Evolutionary conservation across 495 filamentous ascomycete species (phyloP), one percentile per base, ranked within the genome.

Genomic region (Lophium mytilinum): DNA sequence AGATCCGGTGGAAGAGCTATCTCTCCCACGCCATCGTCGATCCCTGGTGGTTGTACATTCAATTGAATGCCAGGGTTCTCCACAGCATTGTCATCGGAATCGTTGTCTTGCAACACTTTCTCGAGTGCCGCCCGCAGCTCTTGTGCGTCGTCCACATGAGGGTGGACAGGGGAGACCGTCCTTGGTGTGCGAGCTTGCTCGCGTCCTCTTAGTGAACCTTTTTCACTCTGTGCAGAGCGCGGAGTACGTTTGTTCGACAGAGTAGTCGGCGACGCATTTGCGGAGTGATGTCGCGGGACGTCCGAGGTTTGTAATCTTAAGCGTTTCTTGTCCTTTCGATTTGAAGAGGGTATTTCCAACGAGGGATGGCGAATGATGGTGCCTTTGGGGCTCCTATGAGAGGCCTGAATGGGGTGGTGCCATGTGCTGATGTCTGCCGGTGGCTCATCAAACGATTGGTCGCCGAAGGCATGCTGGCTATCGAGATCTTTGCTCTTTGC

Each of bases 51-150:
- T 34, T 57, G 41, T 21, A 60, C 54, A 19, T 37, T 42, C 9
- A 53, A 53, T 9, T 51, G 34, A 5, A 54, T 21, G 4, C 12
- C 35, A 8, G 15, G 7, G 14, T 54, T 47, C 15, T 41, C 24
- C 6, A 30, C n/a, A 10, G 7, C 35, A 2, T 54, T 30, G 1
- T 19, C 7, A 30, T 48, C 36, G 5, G 53, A 57, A 7, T 18
- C 0, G 6, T 30, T 34, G 11, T 11, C 43, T 18, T 50, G 41
- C n/a, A 60, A 54, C 1, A 50, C 53, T 37, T 21, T 57, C 34
- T 54, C 50, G 15, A 64, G 37, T 11, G 61, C 61, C 15, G 59
- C 35, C 1, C 61, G 48, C 17, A 64, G 57, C 17, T 60, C 56
- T 36, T 60, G 51, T 11, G 61, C 53, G 14, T 57, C 34, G 24